Conservation (phyloP, 257 asterid species). For the Solanum clarkiae region DNA sequence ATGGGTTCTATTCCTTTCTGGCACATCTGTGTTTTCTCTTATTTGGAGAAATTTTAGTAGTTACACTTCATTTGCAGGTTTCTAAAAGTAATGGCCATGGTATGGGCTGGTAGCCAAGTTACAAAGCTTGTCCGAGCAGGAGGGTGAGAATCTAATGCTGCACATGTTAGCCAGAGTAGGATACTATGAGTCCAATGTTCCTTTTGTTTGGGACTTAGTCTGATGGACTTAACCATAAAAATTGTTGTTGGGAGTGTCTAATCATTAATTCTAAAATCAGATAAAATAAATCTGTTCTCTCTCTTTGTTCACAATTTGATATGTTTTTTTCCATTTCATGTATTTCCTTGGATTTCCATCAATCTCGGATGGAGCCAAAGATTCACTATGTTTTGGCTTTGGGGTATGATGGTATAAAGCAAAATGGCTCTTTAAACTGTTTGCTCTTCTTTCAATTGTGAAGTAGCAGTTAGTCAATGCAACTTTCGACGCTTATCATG, state of each 20-base stretch:
- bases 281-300: background rate
- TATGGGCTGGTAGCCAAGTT: conserved; percentile 99
- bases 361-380: too few relatives aligned
- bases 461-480: too few relatives aligned
- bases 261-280: background rate
- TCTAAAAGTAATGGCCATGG: conserved; percentile 87
- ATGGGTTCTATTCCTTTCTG: background rate
- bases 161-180: background rate
- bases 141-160: conserved; percentile 41
- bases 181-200: background rate
- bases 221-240: background rate
- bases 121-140: conserved; percentile 88
- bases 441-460: too few relatives aligned
- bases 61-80: conserved; percentile 43
- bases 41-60: background rate
- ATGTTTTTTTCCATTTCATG: background rate
- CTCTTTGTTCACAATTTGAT: background rate
- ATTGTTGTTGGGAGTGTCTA: background rate
- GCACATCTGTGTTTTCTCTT: background rate
- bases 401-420: too few relatives aligned
- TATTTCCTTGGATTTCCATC: background rate
- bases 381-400: too few relatives aligned
- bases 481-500: too few relatives aligned
- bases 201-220: background rate
- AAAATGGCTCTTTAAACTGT: too few relatives aligned